These are phyloP conservation scores for Colletotrichum brevisporum DNA, from an alignment of 2,329 filamentous ascomycete species.

Conservation along the genomic window DNA sequence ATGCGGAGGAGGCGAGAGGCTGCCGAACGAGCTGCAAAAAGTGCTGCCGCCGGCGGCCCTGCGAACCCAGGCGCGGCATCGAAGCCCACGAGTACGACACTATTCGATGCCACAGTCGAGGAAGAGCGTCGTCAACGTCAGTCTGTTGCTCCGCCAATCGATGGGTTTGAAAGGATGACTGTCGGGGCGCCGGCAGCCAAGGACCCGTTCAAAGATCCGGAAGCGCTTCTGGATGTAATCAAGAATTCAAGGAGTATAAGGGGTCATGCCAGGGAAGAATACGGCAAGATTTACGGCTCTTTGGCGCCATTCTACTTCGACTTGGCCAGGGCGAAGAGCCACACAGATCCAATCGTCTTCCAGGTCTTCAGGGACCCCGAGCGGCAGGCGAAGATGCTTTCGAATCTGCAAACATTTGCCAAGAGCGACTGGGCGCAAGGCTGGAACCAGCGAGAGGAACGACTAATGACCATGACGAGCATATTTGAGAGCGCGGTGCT, in stretches of 20 bases:
- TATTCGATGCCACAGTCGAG: constrained; percentile 82
- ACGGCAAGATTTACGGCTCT: constrained; percentile 90
- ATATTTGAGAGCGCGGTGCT: constrained; percentile 94
- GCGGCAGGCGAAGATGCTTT: constrained; percentile 89
- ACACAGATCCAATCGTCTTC: constrained; percentile 87
- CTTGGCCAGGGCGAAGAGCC: constrained; percentile 78
- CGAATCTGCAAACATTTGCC: constrained; percentile 83
- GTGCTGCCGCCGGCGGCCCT: constrained; percentile 42
- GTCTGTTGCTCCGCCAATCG: constrained; percentile 53
- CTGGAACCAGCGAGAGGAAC: constrained; percentile 78
- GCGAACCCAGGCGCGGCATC: constrained; percentile 41
- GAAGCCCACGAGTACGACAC: constrained; percentile 64
- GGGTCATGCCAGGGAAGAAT: constrained; percentile 89
- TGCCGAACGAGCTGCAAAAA: constrained; percentile 48
- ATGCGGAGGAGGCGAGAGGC: constrained; percentile 74
- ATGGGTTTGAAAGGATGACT: constrained; percentile 86
- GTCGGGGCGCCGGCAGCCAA: constrained; percentile 61
- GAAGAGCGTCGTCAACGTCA: constrained; percentile 68
- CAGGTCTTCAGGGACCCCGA: constrained; percentile 89
- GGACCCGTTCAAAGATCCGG: constrained; percentile 69
- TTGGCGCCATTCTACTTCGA: constrained; percentile 92
- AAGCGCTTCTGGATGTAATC: constrained; percentile 78
- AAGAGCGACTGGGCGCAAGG: constrained; percentile 86
- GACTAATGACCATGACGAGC: constrained; percentile 79
- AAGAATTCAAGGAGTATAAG: constrained; percentile 82